These are phyloP conservation scores for Pythium aristosporum DNA, from an alignment of 352 stramenopile genomes.

Conservation along the genomic window DNA sequence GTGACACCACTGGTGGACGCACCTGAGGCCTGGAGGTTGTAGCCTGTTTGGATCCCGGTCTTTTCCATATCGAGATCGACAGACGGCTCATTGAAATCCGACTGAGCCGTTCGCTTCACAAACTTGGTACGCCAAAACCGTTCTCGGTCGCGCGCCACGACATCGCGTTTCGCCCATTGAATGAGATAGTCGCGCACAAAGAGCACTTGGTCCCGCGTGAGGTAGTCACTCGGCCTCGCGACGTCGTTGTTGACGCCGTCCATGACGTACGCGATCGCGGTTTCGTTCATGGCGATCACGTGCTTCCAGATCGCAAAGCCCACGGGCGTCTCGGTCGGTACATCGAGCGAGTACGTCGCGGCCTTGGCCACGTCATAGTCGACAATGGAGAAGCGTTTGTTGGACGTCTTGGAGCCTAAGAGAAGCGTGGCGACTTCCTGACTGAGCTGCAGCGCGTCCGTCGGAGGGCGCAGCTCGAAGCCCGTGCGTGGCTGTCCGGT, in stretches of 20 bases:
- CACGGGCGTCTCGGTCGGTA: conserved; percentile 34
- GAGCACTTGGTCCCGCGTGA: conserved; percentile 58
- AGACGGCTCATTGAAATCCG: conserved; percentile 44
- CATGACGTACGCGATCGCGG: conserved; percentile 51
- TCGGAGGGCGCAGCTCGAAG: conserved; percentile 58
- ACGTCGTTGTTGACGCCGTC: conserved; percentile 69
- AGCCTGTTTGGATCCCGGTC: conserved; percentile 49
- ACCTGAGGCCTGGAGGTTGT: conserved; percentile 38
- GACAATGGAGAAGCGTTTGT: conserved; percentile 66
- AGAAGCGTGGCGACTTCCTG: conserved; percentile 53
- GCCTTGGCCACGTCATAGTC: conserved; percentile 44
- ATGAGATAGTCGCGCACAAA: conserved; percentile 62
- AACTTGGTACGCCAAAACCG: conserved; percentile 61
- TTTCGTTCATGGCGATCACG: conserved; percentile 62
- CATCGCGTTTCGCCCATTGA: conserved; percentile 40
- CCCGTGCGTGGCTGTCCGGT: conserved; percentile 43
- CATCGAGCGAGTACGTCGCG: conserved; percentile 28
- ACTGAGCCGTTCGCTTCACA: conserved; percentile 37
- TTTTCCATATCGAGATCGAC: conserved; percentile 63
- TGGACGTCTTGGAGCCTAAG: conserved; percentile 48
- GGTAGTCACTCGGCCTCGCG: conserved; percentile 38
- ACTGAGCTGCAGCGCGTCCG: conserved; percentile 44
- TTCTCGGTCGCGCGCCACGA: conserved; percentile 55
- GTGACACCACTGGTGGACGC: conserved; percentile 35
- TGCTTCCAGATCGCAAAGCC: conserved; percentile 81